Evolutionary conservation across 208 protist species (phyloP), one percentile per base, ranked within the genome.

Genomic region (Phytomonas francai): DNA sequence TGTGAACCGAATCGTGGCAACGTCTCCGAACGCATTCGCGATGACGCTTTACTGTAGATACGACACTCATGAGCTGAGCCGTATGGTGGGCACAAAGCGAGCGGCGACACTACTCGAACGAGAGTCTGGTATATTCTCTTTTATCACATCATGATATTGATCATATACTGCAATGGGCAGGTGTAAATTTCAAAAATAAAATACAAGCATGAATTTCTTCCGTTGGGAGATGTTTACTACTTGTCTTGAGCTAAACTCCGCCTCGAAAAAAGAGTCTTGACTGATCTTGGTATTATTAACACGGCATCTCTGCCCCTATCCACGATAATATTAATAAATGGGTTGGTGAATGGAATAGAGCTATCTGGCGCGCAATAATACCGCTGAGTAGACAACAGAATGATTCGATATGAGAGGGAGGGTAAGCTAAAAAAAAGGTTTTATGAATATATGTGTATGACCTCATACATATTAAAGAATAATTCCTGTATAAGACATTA

Each of bases 41-140:
- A 82, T 97, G 36, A 93, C 90, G 27, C 56, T 98, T 5, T 98
- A 93, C 74, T 96, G 84, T 49, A 65, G 81, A n/a, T 97, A 90
- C 70, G 97, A 98, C 79, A 83, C 81, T n/a, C 85, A 97, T 60
- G 88, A 94, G 68, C 76, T 99, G 19, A 89, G 91, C 61, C 77
- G 96, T 14, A 67, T 98, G 27, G 91, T 98, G 14, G 97, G 97
- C 27, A 96, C 84, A 0, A 69, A 71, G 27, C 78, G 94, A 34
- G 78, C 88, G 59, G 69, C 77, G 66, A 86, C 91, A 67, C 59
- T 95, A 72, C 78, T 95, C 0, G 81, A 91, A 73, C 69, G 86
- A 8, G 87, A 92, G 59, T 80, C 84, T 3, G 78, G 80, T 27
- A 78, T 87, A 62, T 92, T 87, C 58, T 92, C 87, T 16, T 95